These are phyloP conservation scores for Hyaloperonospora brassicae DNA, from an alignment of 352 stramenopile species.

Conservation along the genomic window DNA sequence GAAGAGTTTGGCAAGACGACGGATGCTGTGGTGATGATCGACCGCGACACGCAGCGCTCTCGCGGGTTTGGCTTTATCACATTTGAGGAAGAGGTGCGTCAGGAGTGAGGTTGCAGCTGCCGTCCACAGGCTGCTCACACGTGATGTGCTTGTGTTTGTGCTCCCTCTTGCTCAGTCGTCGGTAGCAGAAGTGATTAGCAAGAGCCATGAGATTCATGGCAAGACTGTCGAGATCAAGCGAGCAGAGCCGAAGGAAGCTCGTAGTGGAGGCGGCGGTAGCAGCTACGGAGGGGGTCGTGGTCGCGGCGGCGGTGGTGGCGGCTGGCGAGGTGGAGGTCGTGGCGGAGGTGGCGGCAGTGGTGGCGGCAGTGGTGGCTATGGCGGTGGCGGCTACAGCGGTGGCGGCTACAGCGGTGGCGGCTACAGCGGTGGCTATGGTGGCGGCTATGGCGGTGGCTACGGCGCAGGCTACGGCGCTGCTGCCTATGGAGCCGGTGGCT, in stretches of 20 bases:
- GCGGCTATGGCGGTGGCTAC: constrained; percentile 27
- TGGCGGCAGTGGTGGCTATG: constrained; percentile 23
- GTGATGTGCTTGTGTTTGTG: constrained; percentile 4
- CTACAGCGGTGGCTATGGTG: constrained; percentile 21
- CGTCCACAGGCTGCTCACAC: no score
- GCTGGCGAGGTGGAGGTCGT: constrained; percentile 23
- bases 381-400: constrained; percentile 23
- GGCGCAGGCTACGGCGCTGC: constrained; percentile 19
- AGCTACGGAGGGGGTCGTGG: constrained; percentile 23
- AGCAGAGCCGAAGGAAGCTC: constrained; percentile 70
- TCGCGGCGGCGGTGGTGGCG: constrained; percentile 22
- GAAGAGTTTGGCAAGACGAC: constrained; percentile 86
- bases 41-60: constrained; percentile 86
- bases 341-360: constrained; percentile 18
- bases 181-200: constrained; percentile 84
- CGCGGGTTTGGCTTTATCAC: constrained; percentile 91
- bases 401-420: constrained; percentile 19
- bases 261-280: constrained; percentile 27
- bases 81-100: constrained; percentile 80
- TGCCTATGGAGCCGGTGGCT: constrained; percentile 28
- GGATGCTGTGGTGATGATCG: constrained; percentile 90
- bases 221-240: constrained; percentile 88
- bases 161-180: constrained; percentile 34
- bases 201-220: constrained; percentile 86
- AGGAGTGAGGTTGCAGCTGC: background rate